Base-by-base conservation (phyloP, 2,329 filamentous ascomycete species). In the Fusarium torreyae region DNA sequence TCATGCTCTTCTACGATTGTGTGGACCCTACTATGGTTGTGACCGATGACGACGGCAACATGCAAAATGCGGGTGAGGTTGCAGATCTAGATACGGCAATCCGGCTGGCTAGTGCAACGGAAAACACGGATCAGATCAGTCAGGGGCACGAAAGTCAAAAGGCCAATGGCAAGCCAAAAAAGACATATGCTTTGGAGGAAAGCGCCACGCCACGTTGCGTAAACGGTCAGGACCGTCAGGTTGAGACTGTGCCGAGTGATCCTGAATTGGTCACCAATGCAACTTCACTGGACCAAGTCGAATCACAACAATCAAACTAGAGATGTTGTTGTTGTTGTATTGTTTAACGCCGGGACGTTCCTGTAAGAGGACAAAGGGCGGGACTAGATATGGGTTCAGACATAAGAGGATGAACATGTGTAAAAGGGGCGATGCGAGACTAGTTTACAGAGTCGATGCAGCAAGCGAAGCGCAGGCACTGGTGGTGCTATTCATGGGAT, bases 1-100 rank as follows among this genome's bases (percentile, higher is more conserved):
- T 98, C 77, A 98, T 99, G 95, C 86, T 98, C 1, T 98, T 98
- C 78, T 99, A 98, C 78, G 95, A 99, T 77, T 88, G 88, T 46
- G 82, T 92, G 24, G 89, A 91, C 59, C 79, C 84, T 1, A 81
- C 77, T 38, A 82, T 83, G 28, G 76, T 91, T 20, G 77, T 85
- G 11, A 74, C 78, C 24, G 72, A 77, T 24, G 77, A 79, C 28
- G 68, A 70, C 17, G 65, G 54, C 22, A 64, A 62, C 17, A 71
- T 71, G 63, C 60, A 72, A 43, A 69, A 76, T 36, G 70, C 60
- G 14, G 55, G 63, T 14, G 71, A 76, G 22, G 49, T 53, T 46
- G 46, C 53, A 33, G 58, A 62, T 31, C 24, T 66, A 44, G 49
- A 54, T 60, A 51, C 40, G 34, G 51, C 44, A 40, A 52, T 40